Evolutionary conservation across 306 rosid species (phyloP).

Genomic region (Betula pendula): DNA sequence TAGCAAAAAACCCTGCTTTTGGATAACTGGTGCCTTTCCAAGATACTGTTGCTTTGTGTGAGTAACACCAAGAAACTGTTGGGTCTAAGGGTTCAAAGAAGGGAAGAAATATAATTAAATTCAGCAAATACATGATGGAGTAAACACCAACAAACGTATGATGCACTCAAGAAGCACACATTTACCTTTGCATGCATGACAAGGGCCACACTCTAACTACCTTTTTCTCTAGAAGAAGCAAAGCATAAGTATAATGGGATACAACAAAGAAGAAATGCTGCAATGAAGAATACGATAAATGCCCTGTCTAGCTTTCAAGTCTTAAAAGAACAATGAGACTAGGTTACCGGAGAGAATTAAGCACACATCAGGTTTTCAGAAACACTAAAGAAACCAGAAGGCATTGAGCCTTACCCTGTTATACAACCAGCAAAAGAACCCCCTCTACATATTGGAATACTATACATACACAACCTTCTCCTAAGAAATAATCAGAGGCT

Average conservation of each 20-base stretch:
- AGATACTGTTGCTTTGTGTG: conserved; percentile 47
- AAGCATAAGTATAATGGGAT: not conserved
- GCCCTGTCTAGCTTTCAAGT: not conserved
- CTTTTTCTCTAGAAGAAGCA: not conserved
- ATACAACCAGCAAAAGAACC: conserved; percentile 10
- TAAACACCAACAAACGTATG: not conserved
- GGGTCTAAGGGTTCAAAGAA: conserved; percentile 43
- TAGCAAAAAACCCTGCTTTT: conserved; percentile 62
- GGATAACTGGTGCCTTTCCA: conserved; percentile 48
- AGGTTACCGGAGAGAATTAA: not conserved
- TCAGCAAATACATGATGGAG: not conserved
- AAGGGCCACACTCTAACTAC: not conserved
- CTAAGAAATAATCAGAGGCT: not conserved
- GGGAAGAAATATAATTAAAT: conserved; percentile 19
- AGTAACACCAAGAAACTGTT: conserved; percentile 51
- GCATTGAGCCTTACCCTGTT: not conserved
- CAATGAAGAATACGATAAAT: not conserved
- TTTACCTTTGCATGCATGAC: not conserved
- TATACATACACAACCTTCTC: not conserved
- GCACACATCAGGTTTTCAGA: not conserved
- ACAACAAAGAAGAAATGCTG: not conserved
- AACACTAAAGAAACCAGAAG: not conserved
- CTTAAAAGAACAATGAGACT: not conserved
- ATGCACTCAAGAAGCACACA: conserved; percentile 6
- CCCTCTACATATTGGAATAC: not conserved